Percentiles rank a stretch among this genome's conserved stretches.
These are phyloP conservation scores for Trichoderma asperellum DNA, from an alignment of 2,329 filamentous ascomycete species.

Conservation along the genomic window DNA sequence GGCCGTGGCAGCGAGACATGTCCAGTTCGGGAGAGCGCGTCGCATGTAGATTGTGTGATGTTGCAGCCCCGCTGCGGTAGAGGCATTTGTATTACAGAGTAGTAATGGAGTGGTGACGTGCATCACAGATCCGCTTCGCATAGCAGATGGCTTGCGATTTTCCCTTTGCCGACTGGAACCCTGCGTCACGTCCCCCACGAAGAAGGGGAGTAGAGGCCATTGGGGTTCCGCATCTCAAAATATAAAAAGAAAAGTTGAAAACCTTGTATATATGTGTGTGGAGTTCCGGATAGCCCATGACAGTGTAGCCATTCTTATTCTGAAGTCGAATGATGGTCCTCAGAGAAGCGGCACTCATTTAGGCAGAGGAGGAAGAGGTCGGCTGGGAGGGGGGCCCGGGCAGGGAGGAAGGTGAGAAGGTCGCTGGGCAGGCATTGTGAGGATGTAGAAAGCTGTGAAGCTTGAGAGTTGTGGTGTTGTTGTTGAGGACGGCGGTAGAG, in stretches of 20 bases:
- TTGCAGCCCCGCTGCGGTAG: constrained; percentile 29
- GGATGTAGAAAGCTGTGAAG: constrained; percentile 25
- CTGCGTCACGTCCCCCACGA: not conserved
- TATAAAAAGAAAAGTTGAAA: not conserved
- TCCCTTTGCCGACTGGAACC: constrained; percentile 9
- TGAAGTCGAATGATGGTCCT: not conserved
- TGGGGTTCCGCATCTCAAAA: not conserved
- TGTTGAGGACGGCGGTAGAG: constrained; percentile 27
- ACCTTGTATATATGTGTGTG: constrained; percentile 9
- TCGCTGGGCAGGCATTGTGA: constrained; percentile 60
- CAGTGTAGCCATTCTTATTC: constrained; percentile 35
- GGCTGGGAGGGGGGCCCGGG: constrained; percentile 67
- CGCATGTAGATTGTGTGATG: constrained; percentile 12
- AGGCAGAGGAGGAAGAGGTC: constrained; percentile 67
- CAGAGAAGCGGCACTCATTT: constrained; percentile 52
- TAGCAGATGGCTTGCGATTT: constrained; percentile 19
- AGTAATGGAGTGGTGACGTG: constrained; percentile 27
- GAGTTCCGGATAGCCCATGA: constrained; percentile 22
- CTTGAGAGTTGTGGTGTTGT: constrained; percentile 26
- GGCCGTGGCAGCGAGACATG: constrained; percentile 23
- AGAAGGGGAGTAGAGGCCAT: not conserved
- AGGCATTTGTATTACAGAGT: constrained; percentile 5
- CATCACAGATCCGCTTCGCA: constrained; percentile 28
- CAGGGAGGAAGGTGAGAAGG: constrained; percentile 69
- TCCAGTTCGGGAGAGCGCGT: constrained; percentile 24